phyloP scores from a whole-genome alignment of 1,139 yeast genomes.

The Yamadazyma dushanensis region DNA sequence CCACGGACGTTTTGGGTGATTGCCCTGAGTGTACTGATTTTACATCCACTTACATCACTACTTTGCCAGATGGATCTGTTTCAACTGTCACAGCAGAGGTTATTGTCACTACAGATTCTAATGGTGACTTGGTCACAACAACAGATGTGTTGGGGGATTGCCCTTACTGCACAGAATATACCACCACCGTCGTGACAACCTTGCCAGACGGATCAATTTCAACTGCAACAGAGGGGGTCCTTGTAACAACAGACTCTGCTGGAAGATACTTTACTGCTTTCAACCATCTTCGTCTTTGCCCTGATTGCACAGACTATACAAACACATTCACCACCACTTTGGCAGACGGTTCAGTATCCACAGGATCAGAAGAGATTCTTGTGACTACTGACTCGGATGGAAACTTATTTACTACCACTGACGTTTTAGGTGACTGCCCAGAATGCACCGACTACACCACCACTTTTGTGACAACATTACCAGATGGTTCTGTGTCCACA shows the following conservation, averaged over 20 bases:
- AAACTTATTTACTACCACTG: conserved; percentile 9
- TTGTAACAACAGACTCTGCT: conserved; percentile 11
- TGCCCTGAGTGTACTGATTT: conserved; percentile 7
- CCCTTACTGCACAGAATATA: conserved; percentile 11
- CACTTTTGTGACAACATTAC: conserved; percentile 8
- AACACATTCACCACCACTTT: conserved; percentile 40
- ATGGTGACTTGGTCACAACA: conserved; percentile 10
- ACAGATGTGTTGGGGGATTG: conserved; percentile 6
- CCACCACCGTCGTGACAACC: conserved; percentile 10
- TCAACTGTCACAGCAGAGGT: conserved; percentile 14
- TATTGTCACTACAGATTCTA: conserved; percentile 4
- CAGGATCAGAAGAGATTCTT: conserved; percentile 9
- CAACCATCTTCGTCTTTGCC: conserved; percentile 15
- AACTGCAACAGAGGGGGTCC: conserved; percentile 13
- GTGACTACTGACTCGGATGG: conserved; percentile 12
- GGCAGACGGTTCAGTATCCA: conserved; percentile 10
- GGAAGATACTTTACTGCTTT: conserved; percentile 9
- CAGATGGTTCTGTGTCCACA: conserved; percentile 17
- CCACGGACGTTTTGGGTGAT: conserved; percentile 5
- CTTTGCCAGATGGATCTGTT: conserved; percentile 14
- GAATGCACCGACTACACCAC: conserved; percentile 7
- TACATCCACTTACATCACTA: conserved; percentile 8
- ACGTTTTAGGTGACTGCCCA: conserved; percentile 7
- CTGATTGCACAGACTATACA: conserved; percentile 14
- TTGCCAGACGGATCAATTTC: conserved; percentile 17